Percentiles rank a stretch among this genome's conserved stretches.
These are phyloP conservation scores for Epichloe amarillans DNA, from an alignment of 2,329 filamentous ascomycete genomes.

Conservation along the genomic window DNA sequence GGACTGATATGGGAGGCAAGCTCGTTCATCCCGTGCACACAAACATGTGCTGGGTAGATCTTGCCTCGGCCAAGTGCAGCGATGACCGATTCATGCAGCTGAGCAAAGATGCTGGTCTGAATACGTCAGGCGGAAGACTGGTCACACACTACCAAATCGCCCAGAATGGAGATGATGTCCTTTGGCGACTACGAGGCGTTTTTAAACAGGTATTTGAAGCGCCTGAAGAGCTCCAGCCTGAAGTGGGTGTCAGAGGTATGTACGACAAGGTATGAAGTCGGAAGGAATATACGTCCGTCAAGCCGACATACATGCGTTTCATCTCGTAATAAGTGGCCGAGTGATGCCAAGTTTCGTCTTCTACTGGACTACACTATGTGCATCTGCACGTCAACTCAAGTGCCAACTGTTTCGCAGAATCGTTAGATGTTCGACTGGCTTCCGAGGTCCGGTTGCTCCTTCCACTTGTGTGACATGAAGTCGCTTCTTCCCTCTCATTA, in stretches of 20 bases:
- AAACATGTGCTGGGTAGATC: conserved; percentile 85
- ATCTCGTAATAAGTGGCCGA: no score
- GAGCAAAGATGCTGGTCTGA: conserved; percentile 29
- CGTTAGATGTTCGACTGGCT: not conserved
- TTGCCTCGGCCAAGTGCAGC: conserved; percentile 43
- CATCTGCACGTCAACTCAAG: no score
- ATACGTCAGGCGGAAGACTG: conserved; percentile 26
- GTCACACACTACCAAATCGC: conserved; percentile 49
- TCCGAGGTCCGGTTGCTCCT: conserved; percentile 1
- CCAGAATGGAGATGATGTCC: conserved; percentile 42
- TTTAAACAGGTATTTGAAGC: conserved; percentile 28
- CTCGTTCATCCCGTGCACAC: conserved; percentile 61
- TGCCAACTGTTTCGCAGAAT: no score
- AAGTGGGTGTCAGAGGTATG: not conserved
- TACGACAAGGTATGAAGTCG: conserved; percentile 1
- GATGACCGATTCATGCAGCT: conserved; percentile 24
- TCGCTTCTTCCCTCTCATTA: not conserved
- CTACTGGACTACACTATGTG: no score
- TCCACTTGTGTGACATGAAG: conserved; percentile 3
- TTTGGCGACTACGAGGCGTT: conserved; percentile 40
- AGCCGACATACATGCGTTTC: not conserved
- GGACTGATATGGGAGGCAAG: conserved; percentile 57
- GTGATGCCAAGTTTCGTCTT: no score
- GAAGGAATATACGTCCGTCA: not conserved
- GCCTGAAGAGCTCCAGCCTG: not conserved